phyloP scores from a whole-genome alignment of 1,284 basidiomycete species.

The Meripilus lineatus region DNA sequence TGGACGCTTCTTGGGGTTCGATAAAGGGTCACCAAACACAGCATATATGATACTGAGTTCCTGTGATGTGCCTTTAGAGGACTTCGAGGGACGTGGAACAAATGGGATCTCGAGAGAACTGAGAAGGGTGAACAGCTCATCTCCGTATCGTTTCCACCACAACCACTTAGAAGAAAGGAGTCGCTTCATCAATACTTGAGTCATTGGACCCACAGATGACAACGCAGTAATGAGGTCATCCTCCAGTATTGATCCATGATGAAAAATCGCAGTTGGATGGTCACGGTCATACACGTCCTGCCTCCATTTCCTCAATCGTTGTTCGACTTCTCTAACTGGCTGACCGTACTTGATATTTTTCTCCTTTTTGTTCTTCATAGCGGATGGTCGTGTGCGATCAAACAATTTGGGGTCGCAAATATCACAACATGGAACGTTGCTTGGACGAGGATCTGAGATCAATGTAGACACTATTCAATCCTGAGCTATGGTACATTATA shows the following conservation, averaged over 20 bases:
- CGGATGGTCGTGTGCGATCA: conserved; percentile 8
- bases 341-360: conserved; percentile 21
- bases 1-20: too few relatives aligned
- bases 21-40: too few relatives aligned
- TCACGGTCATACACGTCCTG: conserved; percentile 1
- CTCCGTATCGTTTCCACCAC: conserved; percentile 7
- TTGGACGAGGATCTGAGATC: neutral
- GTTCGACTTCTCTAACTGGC: conserved; percentile 1
- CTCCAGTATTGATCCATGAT: conserved; percentile 8
- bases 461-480: too few relatives aligned
- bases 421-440: conserved; percentile 16
- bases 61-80: too few relatives aligned
- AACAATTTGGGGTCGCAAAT: conserved; percentile 13
- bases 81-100: neutral
- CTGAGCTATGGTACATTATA: neutral
- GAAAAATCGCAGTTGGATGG: conserved; percentile 2
- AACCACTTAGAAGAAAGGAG: conserved; percentile 3
- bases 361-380: neutral
- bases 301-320: conserved; percentile 8
- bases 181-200: neutral
- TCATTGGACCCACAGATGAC: neutral
- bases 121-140: neutral
- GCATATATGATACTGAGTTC: too few relatives aligned
- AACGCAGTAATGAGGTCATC: conserved; percentile 1
- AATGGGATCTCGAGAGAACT: neutral